Conservation (phyloP, 257 asterid species). For the Paulownia fortunei region DNA sequence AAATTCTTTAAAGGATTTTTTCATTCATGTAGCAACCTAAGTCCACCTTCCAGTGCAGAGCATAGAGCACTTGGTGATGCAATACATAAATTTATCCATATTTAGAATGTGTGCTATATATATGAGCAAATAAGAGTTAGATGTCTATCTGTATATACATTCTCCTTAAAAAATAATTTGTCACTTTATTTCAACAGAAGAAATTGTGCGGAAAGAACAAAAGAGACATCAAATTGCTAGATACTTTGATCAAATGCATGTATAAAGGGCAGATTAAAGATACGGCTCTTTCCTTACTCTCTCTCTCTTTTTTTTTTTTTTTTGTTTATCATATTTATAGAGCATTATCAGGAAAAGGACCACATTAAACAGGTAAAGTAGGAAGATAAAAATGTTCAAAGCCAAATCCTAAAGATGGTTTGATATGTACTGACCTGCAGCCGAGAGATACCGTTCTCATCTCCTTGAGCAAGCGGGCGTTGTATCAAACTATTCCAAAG, state of each 20-base stretch:
- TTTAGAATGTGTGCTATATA: background rate
- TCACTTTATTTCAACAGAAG: background rate
- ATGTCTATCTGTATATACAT: background rate
- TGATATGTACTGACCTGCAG: conserved; percentile 60
- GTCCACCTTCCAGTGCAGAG: background rate
- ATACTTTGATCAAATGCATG: background rate
- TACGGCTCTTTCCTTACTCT: background rate
- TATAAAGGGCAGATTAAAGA: background rate
- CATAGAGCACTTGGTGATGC: background rate
- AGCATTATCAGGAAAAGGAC: background rate
- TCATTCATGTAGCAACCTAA: background rate
- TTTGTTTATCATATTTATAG: background rate
- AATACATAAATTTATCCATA: background rate
- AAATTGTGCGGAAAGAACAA: background rate
- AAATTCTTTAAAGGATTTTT: background rate
- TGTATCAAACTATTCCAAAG: conserved; percentile 78
- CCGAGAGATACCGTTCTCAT: conserved; percentile 70
- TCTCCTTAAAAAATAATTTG: background rate
- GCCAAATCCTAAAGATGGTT: background rate
- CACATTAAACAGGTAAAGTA: background rate
- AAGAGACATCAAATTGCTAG: background rate
- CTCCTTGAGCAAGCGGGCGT: conserved; percentile 77
- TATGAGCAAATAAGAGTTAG: background rate
- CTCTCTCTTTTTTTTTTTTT: background rate
- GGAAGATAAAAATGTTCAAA: conserved; percentile 6